These are phyloP conservation scores for Moniliella sp. DNA, from an alignment of 1,284 basidiomycete genomes.

Conservation along the genomic window DNA sequence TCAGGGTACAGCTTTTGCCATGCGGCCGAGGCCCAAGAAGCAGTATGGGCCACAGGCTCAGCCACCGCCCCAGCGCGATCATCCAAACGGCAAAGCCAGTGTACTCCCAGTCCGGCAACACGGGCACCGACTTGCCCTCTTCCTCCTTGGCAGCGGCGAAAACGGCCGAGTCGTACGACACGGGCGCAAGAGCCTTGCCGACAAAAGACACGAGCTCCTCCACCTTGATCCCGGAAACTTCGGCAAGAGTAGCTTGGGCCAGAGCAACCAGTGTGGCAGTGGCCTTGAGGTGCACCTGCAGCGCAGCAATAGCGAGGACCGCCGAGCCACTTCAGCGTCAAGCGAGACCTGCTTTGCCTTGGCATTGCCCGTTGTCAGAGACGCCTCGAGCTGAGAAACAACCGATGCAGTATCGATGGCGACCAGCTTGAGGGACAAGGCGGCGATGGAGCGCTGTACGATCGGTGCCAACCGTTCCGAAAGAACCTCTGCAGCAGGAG, in stretches of 20 bases:
- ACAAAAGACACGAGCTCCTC: neutral
- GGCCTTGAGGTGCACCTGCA: conserved; percentile 15
- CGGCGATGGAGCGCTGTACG: conserved; percentile 22
- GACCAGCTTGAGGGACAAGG: conserved; percentile 14
- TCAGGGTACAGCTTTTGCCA: conserved; percentile 33
- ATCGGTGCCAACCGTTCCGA: conserved; percentile 18
- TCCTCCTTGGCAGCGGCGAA: conserved; percentile 16
- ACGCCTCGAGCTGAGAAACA: conserved; percentile 16
- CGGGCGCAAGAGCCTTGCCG: neutral
- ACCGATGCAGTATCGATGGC: conserved; percentile 19
- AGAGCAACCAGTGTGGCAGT: no score
- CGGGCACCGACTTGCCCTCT: conserved; percentile 9
- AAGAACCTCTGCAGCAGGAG: conserved; percentile 22
- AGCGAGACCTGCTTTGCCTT: conserved; percentile 13
- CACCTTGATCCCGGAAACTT: neutral
- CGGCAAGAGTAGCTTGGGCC: conserved; percentile 2
- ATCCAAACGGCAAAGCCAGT: conserved; percentile 20
- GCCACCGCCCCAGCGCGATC: neutral
- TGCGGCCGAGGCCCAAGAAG: conserved; percentile 26
- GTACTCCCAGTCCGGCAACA: conserved; percentile 17
- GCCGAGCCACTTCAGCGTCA: conserved; percentile 18
- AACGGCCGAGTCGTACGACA: no score
- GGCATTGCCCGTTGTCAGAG: conserved; percentile 12
- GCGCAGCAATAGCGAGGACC: conserved; percentile 16
- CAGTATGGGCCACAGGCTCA: no score